Evolutionary conservation across 805 yeast species (phyloP).

Genomic region (Wickerhamiella bombiphila): DNA sequence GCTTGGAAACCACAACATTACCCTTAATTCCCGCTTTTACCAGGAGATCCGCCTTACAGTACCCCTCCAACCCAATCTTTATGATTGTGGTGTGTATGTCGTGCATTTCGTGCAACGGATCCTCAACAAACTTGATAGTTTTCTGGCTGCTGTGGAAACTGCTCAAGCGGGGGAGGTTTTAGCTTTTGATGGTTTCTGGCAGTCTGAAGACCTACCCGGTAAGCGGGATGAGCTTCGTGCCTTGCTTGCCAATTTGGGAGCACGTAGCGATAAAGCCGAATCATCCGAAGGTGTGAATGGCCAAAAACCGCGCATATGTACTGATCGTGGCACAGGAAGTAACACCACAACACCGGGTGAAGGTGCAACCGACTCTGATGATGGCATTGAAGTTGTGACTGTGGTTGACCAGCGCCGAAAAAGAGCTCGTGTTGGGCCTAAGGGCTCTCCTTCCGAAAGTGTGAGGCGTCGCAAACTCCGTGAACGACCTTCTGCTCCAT

Average conservation of each 20-base stretch:
- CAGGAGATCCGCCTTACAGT: constrained; percentile 38
- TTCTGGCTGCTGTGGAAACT: constrained; percentile 18
- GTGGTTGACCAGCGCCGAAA: constrained; percentile 3
- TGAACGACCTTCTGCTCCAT: too few species aligned
- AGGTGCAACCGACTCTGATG: constrained; percentile 6
- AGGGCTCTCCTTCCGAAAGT: too few species aligned
- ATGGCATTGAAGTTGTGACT: constrained; percentile 15
- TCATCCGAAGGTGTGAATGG: not conserved
- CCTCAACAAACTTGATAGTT: constrained; percentile 33
- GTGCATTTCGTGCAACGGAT: constrained; percentile 56
- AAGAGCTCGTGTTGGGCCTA: too few species aligned
- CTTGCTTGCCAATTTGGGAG: constrained; percentile 5
- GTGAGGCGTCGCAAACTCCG: too few species aligned
- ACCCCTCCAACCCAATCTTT: constrained; percentile 74
- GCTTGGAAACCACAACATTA: constrained; percentile 18
- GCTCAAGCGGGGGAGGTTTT: constrained; percentile 2
- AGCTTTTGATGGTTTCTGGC: constrained; percentile 10
- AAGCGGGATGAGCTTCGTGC: constrained; percentile 9
- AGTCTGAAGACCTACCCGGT: constrained; percentile 6
- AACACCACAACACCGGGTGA: not conserved
- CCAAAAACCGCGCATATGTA: not conserved
- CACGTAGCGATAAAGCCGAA: not conserved
- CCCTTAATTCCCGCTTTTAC: constrained; percentile 40
- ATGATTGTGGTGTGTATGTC: constrained; percentile 91
- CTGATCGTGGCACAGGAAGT: not conserved